Evolutionary conservation across 495 filamentous ascomycete species (phyloP).

Genomic region (Penicillium salamii): DNA sequence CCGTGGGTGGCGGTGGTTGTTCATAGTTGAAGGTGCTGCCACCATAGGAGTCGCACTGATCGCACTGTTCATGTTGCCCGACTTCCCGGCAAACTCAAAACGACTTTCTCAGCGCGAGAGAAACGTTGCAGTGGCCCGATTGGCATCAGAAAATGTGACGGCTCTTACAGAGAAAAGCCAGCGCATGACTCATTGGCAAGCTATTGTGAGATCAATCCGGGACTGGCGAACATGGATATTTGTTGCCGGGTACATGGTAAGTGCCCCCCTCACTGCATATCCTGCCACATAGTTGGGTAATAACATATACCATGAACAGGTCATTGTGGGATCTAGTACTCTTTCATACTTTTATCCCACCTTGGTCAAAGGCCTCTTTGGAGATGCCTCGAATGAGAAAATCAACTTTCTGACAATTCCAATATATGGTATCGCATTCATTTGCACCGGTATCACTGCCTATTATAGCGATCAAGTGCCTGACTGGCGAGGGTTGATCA

Average conservation of each 20-base stretch:
- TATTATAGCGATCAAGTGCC: slow-evolving; percentile 35
- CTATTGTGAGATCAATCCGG: slow-evolving; percentile 10
- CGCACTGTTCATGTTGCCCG: slow-evolving; percentile 26
- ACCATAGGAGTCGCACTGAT: slow-evolving; percentile 37
- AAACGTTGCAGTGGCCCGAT: slow-evolving; percentile 20
- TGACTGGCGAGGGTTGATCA: slow-evolving; percentile 23
- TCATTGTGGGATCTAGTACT: slow-evolving; percentile 39
- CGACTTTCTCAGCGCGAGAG: slow-evolving; percentile 22
- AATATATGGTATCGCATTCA: slow-evolving; percentile 44
- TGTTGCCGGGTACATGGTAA: slow-evolving; percentile 31
- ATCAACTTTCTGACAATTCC: slow-evolving; percentile 36
- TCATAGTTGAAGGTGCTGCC: slow-evolving; percentile 64
- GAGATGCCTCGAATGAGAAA: slow-evolving; percentile 37
- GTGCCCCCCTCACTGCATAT: neutral
- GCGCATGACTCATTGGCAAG: slow-evolving; percentile 8
- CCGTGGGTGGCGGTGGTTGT: slow-evolving; percentile 65
- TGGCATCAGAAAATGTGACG: slow-evolving; percentile 17
- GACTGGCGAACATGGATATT: slow-evolving; percentile 30
- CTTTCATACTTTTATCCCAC: slow-evolving; percentile 54
- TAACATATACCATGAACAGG: slow-evolving; percentile 2
- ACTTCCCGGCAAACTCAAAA: slow-evolving; percentile 28
- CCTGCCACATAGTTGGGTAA: neutral
- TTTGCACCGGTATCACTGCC: slow-evolving; percentile 31
- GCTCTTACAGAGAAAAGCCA: slow-evolving; percentile 16
- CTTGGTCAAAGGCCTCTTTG: slow-evolving; percentile 42